Conservation (phyloP, 2,329 filamentous ascomycete genomes). For the Pseudocercospora eumusae region DNA sequence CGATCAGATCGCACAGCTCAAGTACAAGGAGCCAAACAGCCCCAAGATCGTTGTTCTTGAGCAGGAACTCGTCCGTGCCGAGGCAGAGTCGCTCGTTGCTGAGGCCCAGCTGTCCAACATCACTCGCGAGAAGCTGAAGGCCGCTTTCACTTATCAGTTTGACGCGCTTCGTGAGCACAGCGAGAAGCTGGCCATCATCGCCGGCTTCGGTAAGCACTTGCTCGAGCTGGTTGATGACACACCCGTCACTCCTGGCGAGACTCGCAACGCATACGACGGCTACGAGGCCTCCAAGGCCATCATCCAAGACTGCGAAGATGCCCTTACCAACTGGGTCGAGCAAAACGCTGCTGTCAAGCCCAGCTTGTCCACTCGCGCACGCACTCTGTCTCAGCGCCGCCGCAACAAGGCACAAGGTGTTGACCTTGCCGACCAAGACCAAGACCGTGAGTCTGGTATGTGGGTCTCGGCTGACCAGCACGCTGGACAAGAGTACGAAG, state of each 20-base stretch:
- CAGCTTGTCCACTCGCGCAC: constrained; percentile 82
- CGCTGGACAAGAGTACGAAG: constrained; percentile 59
- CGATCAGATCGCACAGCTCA: constrained; percentile 96
- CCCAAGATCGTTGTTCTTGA: constrained; percentile 97
- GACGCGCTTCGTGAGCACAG: constrained; percentile 95
- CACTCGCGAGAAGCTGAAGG: constrained; percentile 98
- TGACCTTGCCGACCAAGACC: constrained; percentile 81
- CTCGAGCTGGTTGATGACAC: constrained; percentile 95
- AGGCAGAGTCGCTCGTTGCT: constrained; percentile 97
- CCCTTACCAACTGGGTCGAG: constrained; percentile 94
- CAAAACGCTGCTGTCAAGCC: constrained; percentile 85
- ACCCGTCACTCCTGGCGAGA: constrained; percentile 95
- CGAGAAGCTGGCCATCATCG: constrained; percentile 97
- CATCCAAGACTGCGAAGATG: constrained; percentile 97
- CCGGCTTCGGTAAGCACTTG: constrained; percentile 97
- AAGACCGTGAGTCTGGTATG: constrained; percentile 67
- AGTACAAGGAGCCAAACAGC: constrained; percentile 99
- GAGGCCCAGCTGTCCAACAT: constrained; percentile 99
- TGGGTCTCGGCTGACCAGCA: constrained; percentile 79
- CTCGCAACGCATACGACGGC: constrained; percentile 90
- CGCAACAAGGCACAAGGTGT: constrained; percentile 68
- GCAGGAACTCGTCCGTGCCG: constrained; percentile 96
- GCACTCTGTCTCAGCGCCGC: constrained; percentile 82
- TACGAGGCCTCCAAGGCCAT: constrained; percentile 98
- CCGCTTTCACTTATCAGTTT: constrained; percentile 96